These are phyloP conservation scores for Paracoccidioides lutzii DNA, from an alignment of 2,329 filamentous ascomycete genomes.

Conservation along the genomic window DNA sequence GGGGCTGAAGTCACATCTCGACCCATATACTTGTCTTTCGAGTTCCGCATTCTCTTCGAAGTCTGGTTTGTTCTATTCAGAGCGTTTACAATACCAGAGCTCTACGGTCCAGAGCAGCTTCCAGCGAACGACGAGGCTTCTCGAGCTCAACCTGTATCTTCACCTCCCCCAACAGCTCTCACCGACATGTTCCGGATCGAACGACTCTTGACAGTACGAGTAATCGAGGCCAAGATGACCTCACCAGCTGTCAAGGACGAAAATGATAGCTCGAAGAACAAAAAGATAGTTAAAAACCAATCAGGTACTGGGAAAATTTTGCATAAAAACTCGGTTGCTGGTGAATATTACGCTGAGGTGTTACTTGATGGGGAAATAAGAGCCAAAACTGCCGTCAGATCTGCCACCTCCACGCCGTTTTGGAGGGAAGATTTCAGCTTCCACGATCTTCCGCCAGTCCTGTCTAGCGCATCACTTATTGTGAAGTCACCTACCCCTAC, in stretches of 20 bases:
- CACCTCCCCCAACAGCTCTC: conserved; percentile 24
- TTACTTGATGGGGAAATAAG: conserved; percentile 37
- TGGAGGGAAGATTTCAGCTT: conserved; percentile 39
- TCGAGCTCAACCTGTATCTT: conserved; percentile 17
- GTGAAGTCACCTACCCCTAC: conserved; percentile 35
- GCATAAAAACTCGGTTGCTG: conserved; percentile 15
- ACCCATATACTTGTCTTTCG: conserved; percentile 80
- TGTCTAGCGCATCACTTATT: conserved; percentile 35
- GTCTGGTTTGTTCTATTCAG: conserved; percentile 91
- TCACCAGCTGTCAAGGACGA: conserved; percentile 20
- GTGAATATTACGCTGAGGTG: conserved; percentile 37
- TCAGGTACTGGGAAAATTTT: conserved; percentile 15
- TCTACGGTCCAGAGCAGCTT: conserved; percentile 57
- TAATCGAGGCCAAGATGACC: conserved; percentile 49
- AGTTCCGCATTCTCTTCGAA: conserved; percentile 81
- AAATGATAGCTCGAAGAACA: conserved; percentile 20
- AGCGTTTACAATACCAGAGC: conserved; percentile 81
- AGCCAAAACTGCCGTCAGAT: conserved; percentile 37
- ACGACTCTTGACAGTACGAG: conserved; percentile 44
- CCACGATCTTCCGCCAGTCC: conserved; percentile 34
- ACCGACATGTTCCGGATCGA: conserved; percentile 56
- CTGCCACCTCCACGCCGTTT: conserved; percentile 34
- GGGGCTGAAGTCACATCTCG: conserved; percentile 63
- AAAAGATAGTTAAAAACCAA: conserved; percentile 22
- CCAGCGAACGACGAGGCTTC: conserved; percentile 29